Evolutionary conservation across 805 yeast genomes (phyloP).

Genomic region (Yamadazyma nakazawae): DNA sequence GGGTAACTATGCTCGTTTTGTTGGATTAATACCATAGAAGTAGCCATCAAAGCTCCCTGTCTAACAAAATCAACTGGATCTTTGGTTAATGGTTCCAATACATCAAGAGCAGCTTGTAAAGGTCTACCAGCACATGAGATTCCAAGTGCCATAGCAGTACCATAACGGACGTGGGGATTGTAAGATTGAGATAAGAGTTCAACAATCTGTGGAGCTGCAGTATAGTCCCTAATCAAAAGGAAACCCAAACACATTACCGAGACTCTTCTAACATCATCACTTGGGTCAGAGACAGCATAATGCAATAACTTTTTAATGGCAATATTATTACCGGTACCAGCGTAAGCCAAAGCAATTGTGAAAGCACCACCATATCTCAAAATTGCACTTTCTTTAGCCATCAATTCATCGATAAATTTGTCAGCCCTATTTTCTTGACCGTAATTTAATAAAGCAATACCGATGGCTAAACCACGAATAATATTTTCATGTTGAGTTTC

Average conservation of each 20-base stretch:
- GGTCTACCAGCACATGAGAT: constrained; percentile 96
- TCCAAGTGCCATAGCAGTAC: constrained; percentile 96
- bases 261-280: constrained; percentile 95
- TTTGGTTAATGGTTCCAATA: constrained; percentile 85
- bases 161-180: constrained; percentile 97
- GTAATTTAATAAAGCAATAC: constrained; percentile 80
- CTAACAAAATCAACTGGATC: constrained; percentile 97
- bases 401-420: constrained; percentile 56
- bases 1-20: constrained; percentile 82
- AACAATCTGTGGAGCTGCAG: constrained; percentile 92
- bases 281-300: constrained; percentile 93
- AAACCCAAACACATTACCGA: constrained; percentile 91
- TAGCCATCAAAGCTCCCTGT: constrained; percentile 93
- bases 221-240: constrained; percentile 82
- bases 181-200: constrained; percentile 90
- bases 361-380: constrained; percentile 95
- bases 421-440: constrained; percentile 85
- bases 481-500: constrained; percentile 96
- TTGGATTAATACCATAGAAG: constrained; percentile 84
- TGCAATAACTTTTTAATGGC: constrained; percentile 87
- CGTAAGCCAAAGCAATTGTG: constrained; percentile 92
- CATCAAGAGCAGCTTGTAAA: constrained; percentile 81
- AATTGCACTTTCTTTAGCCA: constrained; percentile 73
- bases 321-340: constrained; percentile 88
- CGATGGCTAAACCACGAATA: constrained; percentile 87